These are phyloP conservation scores for Seminavis robusta DNA, from an alignment of 108 stramenopile species.

Conservation along the genomic window DNA sequence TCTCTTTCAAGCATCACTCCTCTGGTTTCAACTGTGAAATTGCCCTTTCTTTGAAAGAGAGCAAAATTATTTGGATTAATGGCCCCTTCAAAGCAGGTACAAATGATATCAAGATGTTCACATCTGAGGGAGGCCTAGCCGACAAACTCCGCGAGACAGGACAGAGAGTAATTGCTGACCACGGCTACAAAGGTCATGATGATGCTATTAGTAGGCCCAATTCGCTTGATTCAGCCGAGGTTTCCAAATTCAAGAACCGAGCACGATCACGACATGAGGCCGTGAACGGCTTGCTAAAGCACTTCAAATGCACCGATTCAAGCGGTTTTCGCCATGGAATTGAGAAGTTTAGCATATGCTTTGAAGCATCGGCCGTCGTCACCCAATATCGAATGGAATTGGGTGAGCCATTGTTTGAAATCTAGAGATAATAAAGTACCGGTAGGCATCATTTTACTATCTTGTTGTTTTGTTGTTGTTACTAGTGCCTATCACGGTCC, in stretches of 20 bases:
- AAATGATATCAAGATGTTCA: slow-evolving; percentile 18
- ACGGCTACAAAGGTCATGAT: background rate
- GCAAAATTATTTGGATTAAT: slow-evolving; percentile 17
- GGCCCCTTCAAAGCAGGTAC: slow-evolving; percentile 16
- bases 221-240: background rate
- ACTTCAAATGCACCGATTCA: slow-evolving; percentile 3
- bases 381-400: too few relatives aligned
- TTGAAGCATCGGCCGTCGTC: slow-evolving; percentile 16
- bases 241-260: slow-evolving; percentile 11
- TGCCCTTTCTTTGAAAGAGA: too few relatives aligned
- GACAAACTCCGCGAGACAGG: background rate
- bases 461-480: too few relatives aligned
- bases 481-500: too few relatives aligned
- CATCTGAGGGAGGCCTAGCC: slow-evolving; percentile 1
- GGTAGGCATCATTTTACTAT: too few relatives aligned
- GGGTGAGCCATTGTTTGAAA: too few relatives aligned
- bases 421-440: too few relatives aligned
- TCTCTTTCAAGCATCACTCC: background rate
- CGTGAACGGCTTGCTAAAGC: slow-evolving; percentile 12
- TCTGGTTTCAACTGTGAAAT: slow-evolving; percentile 4
- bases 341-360: background rate
- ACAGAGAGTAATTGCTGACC: background rate
- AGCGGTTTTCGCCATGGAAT: slow-evolving; percentile 7
- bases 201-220: slow-evolving; percentile 1
- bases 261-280: slow-evolving; percentile 14